phyloP scores from a whole-genome alignment of 306 rosid species.

The Morella rubra region DNA sequence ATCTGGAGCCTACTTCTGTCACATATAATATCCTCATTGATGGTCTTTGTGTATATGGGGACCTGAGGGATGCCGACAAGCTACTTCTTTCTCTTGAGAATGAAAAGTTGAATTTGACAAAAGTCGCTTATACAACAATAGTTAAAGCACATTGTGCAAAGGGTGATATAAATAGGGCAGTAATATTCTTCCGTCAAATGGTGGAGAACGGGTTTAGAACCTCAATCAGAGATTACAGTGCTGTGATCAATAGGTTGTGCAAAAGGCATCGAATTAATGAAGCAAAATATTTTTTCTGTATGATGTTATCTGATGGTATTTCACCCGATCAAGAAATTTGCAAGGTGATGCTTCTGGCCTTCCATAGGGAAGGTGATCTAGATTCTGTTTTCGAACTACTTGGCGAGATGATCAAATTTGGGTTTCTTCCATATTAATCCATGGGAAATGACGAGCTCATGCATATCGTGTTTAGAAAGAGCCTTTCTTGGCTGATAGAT shows the following conservation, averaged over 20 bases:
- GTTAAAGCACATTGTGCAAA: constrained; percentile 57
- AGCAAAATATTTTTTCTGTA: constrained; percentile 44
- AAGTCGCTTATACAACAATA: constrained; percentile 43
- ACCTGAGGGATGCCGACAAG: constrained; percentile 44
- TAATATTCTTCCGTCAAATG: constrained; percentile 41
- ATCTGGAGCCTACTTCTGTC: constrained; percentile 45
- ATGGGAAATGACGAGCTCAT: constrained; percentile 8
- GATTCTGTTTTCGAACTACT: constrained; percentile 39
- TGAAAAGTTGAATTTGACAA: constrained; percentile 31
- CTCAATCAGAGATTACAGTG: constrained; percentile 48
- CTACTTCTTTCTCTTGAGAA: constrained; percentile 41
- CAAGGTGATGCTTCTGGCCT: constrained; percentile 41
- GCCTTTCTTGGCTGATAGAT: constrained; percentile 1
- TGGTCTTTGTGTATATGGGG: constrained; percentile 55
- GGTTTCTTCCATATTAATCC: constrained; percentile 32
- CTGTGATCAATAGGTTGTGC: constrained; percentile 55
- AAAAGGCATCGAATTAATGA: constrained; percentile 40
- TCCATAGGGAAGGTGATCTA: constrained; percentile 25
- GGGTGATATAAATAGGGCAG: constrained; percentile 42
- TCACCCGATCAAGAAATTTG: constrained; percentile 47
- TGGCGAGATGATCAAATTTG: constrained; percentile 46
- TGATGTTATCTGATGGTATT: constrained; percentile 52
- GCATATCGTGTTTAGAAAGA: background rate
- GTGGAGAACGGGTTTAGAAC: constrained; percentile 39
- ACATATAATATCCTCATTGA: constrained; percentile 50